Percentiles rank a stretch among this genome's conserved stretches.
These are phyloP conservation scores for Chytridiales sp. DNA, from an alignment of 371 early-diverging fungal genomes.

Conservation along the genomic window DNA sequence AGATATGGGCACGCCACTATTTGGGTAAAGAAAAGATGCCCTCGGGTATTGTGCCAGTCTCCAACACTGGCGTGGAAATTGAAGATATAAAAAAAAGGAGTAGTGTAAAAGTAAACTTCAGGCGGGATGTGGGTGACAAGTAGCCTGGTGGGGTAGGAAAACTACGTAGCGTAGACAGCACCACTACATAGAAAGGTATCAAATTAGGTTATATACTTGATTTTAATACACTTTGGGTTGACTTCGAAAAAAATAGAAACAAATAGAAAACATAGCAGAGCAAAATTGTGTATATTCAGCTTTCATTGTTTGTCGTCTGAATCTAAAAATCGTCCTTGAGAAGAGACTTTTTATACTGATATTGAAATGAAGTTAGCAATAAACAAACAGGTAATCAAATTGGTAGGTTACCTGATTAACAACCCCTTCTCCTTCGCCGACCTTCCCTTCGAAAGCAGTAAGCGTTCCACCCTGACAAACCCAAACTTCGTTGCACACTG, in stretches of 20 bases:
- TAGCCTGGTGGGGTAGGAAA: too few species aligned
- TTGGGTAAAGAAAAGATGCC: too few species aligned
- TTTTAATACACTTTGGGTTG: background rate
- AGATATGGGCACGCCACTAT: too few species aligned
- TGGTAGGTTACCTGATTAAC: slow-evolving; percentile 40
- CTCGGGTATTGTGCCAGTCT: too few species aligned
- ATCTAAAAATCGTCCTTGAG: slow-evolving; percentile 10
- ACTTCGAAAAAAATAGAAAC: background rate
- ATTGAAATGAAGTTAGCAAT: background rate
- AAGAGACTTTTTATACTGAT: slow-evolving; percentile 28
- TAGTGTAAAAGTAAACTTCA: too few species aligned
- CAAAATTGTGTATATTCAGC: background rate
- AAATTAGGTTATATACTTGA: background rate
- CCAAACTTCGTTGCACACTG: slow-evolving; percentile 89
- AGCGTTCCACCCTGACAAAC: slow-evolving; percentile 70
- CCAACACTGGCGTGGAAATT: too few species aligned
- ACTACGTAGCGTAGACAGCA: background rate
- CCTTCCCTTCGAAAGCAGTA: slow-evolving; percentile 61
- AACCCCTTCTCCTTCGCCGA: slow-evolving; percentile 39
- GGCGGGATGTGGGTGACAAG: too few species aligned
- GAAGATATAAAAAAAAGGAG: too few species aligned
- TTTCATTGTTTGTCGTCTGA: background rate
- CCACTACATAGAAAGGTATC: background rate
- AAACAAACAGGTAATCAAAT: background rate
- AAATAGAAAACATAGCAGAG: background rate